Evolutionary conservation across 2,329 filamentous ascomycete species (phyloP), one percentile per base, ranked within the genome.

Genomic region (Fusarium citri): DNA sequence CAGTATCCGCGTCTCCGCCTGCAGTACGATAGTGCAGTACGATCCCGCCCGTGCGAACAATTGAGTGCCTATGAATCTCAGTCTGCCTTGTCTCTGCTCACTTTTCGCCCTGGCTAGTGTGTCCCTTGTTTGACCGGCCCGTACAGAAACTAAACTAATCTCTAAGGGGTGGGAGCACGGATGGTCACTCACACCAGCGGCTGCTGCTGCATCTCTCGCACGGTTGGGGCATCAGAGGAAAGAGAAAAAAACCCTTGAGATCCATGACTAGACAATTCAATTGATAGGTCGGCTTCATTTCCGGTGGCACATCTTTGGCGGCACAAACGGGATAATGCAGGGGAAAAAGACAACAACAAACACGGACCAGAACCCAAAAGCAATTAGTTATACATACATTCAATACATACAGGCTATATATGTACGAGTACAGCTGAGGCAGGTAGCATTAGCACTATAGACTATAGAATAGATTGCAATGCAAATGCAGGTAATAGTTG

Each of bases 11-110:
- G 66, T 63, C 47, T 64, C 67, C 47, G 55, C 43, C 43, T 22
- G 55, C 58, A 68, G 54, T 59, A 58, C 55, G 67, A 70, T 71
- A n/a, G n/a, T 20, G 53, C 58, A 68, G 54, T 63, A 58, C 58
- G 68, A 70, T 71, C 55, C 67, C 64, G 68, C 50, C 66, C 62
- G 66, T 70, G 66, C 66, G 61, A 70, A 64, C 20, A 16, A 37
- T 11, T 31, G 31, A 31, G n/a, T 50, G 30, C 20, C 16, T 16
- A 37, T 31, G 22, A 37, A 34, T 37, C 34, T n/a, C 34, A 37
- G 34, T 37, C 34, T 37, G 34, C 34, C 48, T 50, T 37, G 37
- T 53, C 23, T 41, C 23, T 40, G 18, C 16, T n/a, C 31, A 34
- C 30, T 50, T 14, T 26, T 49, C 31, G 51, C 54, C 54, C 54